These are phyloP conservation scores for Hevea brasiliensis DNA, from an alignment of 345 rosid genomes.

Conservation along the genomic window DNA sequence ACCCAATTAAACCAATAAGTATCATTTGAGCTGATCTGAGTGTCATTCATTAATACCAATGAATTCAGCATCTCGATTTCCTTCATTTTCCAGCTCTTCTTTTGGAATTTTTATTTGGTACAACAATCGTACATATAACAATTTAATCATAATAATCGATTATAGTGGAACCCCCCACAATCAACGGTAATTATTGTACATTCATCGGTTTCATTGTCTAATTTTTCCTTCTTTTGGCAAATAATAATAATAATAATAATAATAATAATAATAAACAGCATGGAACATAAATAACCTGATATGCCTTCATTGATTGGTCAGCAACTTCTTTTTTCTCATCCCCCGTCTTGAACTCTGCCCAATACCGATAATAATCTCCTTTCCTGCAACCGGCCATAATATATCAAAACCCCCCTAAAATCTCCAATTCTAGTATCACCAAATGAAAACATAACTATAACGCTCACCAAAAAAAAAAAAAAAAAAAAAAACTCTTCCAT, in stretches of 20 bases:
- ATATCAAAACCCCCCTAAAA: constrained; percentile 12
- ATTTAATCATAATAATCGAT: too few relatives aligned
- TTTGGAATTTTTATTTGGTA: too few relatives aligned
- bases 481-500: too few relatives aligned
- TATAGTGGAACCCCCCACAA: too few relatives aligned
- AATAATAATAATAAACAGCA: background rate
- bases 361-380: constrained; percentile 68
- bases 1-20: background rate
- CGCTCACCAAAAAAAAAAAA: too few relatives aligned
- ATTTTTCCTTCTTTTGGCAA: background rate
- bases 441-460: constrained; percentile 4
- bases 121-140: too few relatives aligned
- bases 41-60: background rate
- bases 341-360: constrained; percentile 57
- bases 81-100: background rate
- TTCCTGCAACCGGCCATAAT: constrained; percentile 44
- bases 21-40: background rate
- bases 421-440: background rate
- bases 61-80: background rate
- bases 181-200: too few relatives aligned
- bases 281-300: constrained; percentile 37
- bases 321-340: constrained; percentile 58
- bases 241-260: background rate
- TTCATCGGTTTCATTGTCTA: too few relatives aligned
- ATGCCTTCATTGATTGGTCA: constrained; percentile 65